Evolutionary conservation across 345 rosid species (phyloP).

Genomic region (Moricandia arvensis): DNA sequence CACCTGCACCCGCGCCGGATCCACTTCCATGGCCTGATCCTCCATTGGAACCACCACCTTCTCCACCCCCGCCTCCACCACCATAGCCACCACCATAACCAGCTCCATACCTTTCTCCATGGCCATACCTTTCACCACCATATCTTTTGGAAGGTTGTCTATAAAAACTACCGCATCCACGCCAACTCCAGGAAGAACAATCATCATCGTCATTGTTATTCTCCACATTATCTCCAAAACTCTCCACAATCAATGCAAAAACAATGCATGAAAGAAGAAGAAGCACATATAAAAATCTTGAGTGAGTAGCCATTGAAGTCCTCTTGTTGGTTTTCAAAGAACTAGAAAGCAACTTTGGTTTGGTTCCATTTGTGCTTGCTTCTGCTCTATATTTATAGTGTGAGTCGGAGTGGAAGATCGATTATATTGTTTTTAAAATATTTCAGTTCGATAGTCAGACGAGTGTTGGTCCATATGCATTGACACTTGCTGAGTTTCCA

Average conservation of each 20-base stretch:
- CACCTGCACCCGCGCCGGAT: conserved; percentile 14
- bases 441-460: conserved; percentile 14
- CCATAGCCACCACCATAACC: conserved; percentile 29
- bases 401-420: background rate
- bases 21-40: conserved; percentile 30
- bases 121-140: conserved; percentile 10
- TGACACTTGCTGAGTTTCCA: conserved; percentile 25
- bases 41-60: conserved; percentile 11
- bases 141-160: conserved; percentile 20
- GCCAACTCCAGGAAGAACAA: conserved; percentile 46
- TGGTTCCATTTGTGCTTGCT: conserved; percentile 15
- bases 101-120: conserved; percentile 32
- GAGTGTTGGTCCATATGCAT: conserved; percentile 16
- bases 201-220: conserved; percentile 31
- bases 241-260: conserved; percentile 23
- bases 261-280: conserved; percentile 36
- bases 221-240: conserved; percentile 29
- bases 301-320: conserved; percentile 32
- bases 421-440: background rate
- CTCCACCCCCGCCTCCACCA: background rate
- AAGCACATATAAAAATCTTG: conserved; percentile 21
- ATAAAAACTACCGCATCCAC: conserved; percentile 52
- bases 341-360: conserved; percentile 28
- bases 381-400: conserved; percentile 40
- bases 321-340: conserved; percentile 17